Evolutionary conservation across 345 rosid species (phyloP), one percentile per base, ranked within the genome.

Genomic region (Eutrema yunnanense): DNA sequence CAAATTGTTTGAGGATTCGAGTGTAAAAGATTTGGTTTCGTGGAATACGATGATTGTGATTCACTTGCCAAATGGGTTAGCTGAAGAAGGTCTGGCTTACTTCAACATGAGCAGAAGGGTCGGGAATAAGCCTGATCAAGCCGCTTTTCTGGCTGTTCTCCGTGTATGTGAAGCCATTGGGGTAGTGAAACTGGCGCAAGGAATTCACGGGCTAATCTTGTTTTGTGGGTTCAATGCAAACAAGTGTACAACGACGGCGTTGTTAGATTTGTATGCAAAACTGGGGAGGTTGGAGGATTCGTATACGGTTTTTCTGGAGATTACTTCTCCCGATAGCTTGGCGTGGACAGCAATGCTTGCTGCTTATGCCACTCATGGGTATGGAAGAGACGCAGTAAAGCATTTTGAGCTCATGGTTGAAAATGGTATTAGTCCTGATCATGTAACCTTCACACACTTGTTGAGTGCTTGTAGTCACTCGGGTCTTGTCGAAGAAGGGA

Each of bases 281-380:
- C 48, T 86, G 3, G 96, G 94, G 44, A 75, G 73, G 71, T 73
- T 86, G 27, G 81, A 71, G 80, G 81, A 75, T 74, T 76, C 92
- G 1, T 22, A 7, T 22, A 30, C 43, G 62, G 73, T 84, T 41
- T 90, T 88, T 41, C 11, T 37, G 8, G 88, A 83, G 82, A 88
- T 88, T 13, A 41, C 40, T 46, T 79, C 60, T 65, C 85, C 82
- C 0, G 96, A 90, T 80, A 71, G 75, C 33, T 79, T 85, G 67
- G 96, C 92, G 8, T 88, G 94, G 96, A 88, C 90, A 27, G 90
- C 94, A 16, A 86, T 88, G 90, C 88, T 88, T 59, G 86, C 94
- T 19, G 76, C 79, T 66, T 88, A 85, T 62, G 91, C 93, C 6
- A 46, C 76, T 73, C 96, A 88, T 56, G 96, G 96, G 4, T 54